phyloP scores from a whole-genome alignment of 1,284 basidiomycete genomes.

The Boletellus sp. region DNA sequence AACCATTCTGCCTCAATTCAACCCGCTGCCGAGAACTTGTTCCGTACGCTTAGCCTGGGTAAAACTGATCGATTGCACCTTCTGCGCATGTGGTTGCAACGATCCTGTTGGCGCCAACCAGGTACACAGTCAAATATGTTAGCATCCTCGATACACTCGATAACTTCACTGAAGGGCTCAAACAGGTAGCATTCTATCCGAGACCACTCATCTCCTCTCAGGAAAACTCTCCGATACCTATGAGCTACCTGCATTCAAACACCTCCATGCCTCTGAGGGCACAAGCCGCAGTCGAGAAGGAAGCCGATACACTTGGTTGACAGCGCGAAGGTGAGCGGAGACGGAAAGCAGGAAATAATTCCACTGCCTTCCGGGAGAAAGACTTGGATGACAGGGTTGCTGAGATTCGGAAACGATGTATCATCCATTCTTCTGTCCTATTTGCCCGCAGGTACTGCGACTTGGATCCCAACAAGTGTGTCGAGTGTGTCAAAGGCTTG shows the following conservation, averaged over 20 bases:
- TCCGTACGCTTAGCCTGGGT: too few species aligned
- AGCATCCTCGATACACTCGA: slow-evolving; percentile 82
- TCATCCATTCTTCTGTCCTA: slow-evolving; percentile 23
- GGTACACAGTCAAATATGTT: too few species aligned
- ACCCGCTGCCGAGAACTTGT: too few species aligned
- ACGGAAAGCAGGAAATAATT: slow-evolving; percentile 56
- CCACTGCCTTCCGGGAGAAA: slow-evolving; percentile 56
- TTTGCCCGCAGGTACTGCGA: slow-evolving; percentile 85
- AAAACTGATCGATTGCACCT: slow-evolving; percentile 4
- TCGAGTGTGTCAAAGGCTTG: slow-evolving; percentile 91
- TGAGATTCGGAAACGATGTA: slow-evolving; percentile 69
- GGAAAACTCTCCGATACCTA: slow-evolving; percentile 82
- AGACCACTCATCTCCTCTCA: slow-evolving; percentile 23
- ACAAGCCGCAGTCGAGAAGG: slow-evolving; percentile 81
- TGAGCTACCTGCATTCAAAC: slow-evolving; percentile 80
- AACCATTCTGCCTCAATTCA: too few species aligned
- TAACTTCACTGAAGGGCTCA: slow-evolving; percentile 80
- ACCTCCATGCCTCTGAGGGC: slow-evolving; percentile 86
- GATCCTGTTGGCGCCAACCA: slow-evolving; percentile 75
- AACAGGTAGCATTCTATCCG: slow-evolving; percentile 51
- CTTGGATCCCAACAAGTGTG: slow-evolving; percentile 85
- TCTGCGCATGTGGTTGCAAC: background rate
- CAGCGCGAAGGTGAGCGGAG: slow-evolving; percentile 90
- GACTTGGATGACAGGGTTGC: slow-evolving; percentile 77
- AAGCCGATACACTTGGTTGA: slow-evolving; percentile 76